A percentile compares a stretch with the other conserved stretches of the same genome.
These are phyloP conservation scores for Pharus latifolius DNA, from an alignment of 176 grass and related monocot genomes.

Conservation along the genomic window DNA sequence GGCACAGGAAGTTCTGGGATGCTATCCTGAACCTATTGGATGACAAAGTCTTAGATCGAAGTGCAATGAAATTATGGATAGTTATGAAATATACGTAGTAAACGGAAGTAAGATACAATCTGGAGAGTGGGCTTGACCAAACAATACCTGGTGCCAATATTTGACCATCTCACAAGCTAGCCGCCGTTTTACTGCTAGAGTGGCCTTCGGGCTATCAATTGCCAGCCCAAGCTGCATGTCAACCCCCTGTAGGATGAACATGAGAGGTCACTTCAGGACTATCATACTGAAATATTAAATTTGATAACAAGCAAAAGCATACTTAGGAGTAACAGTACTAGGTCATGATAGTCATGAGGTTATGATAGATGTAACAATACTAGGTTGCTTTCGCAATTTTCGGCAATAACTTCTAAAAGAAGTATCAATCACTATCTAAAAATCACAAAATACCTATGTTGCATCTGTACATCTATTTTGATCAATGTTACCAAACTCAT, in stretches of 20 bases:
- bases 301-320: background rate
- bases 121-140: background rate
- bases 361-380: background rate
- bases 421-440: background rate
- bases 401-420: background rate
- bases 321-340: background rate
- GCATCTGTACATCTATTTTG: background rate
- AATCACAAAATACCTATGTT: background rate
- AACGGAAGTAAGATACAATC: too few species aligned
- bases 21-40: conserved; percentile 49
- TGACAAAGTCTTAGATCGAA: background rate
- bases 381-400: background rate
- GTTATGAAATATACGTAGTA: too few species aligned
- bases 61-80: background rate
- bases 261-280: background rate
- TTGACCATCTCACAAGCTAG: conserved; percentile 98
- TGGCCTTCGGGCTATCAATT: conserved; percentile 92
- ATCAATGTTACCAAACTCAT: background rate
- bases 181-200: conserved; percentile 88
- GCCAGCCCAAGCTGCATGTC: conserved; percentile 97
- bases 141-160: conserved; percentile 76
- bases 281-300: background rate
- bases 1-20: conserved; percentile 53
- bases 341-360: background rate
- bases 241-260: conserved; percentile 43